A percentile compares a stretch with the other conserved stretches of the same genome.
phyloP scores from a whole-genome alignment of 106 monocot genomes.

The Gastrodia elata region DNA sequence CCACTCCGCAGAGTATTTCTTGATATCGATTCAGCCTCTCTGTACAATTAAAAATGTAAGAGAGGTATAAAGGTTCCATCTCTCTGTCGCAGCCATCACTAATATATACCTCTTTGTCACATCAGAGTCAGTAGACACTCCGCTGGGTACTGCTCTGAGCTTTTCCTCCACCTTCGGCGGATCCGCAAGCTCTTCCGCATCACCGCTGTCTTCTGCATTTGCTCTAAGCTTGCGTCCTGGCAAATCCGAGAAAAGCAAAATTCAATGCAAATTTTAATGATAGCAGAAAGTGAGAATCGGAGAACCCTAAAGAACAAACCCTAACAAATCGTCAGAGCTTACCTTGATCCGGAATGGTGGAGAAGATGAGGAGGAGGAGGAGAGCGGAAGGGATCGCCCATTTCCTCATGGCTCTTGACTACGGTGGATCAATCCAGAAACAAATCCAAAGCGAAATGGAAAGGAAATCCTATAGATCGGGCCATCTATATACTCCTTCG shows the following conservation, averaged over 20 bases:
- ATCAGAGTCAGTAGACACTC: slow-evolving; percentile 88
- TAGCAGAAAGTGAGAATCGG: not conserved
- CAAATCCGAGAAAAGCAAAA: slow-evolving; percentile 2
- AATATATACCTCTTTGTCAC: slow-evolving; percentile 62
- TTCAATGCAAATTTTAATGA: not conserved
- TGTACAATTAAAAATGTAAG: slow-evolving; percentile 7
- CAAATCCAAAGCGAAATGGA: not conserved
- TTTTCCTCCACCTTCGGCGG: slow-evolving; percentile 97
- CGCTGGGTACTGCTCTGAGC: slow-evolving; percentile 71
- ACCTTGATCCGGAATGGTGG: slow-evolving; percentile 53
- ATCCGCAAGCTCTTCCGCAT: slow-evolving; percentile 45
- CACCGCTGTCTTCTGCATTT: slow-evolving; percentile 57
- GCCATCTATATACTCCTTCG: not conserved
- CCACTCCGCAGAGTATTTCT: slow-evolving; percentile 28
- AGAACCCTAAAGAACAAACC: too few relatives aligned
- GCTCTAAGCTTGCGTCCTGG: slow-evolving; percentile 57
- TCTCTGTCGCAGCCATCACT: not conserved
- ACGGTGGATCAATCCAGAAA: not conserved
- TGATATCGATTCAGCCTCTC: slow-evolving; percentile 67
- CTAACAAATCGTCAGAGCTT: not conserved
- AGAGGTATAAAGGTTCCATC: not conserved
- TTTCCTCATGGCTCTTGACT: slow-evolving; percentile 34
- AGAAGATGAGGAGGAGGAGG: slow-evolving; percentile 40
- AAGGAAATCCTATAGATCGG: not conserved
- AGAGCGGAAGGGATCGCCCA: slow-evolving; percentile 48